Evolutionary conservation across 768 basidiomycete genomes (phyloP), one percentile per base, ranked within the genome.

Genomic region (Lyophyllum semitale): DNA sequence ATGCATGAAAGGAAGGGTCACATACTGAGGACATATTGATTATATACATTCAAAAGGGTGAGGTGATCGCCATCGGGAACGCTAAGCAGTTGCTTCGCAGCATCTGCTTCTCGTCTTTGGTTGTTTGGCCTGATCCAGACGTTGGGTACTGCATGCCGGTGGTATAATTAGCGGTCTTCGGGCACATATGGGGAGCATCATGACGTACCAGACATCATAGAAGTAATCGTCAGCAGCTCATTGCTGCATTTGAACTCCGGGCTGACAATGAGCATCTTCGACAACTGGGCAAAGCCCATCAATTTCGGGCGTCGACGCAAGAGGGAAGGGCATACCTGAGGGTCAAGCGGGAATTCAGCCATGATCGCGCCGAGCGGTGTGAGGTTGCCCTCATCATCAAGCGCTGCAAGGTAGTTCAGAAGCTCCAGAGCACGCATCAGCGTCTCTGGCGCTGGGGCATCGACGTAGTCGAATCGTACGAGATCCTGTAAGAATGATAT

Each of bases 341-440:
- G 97, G 70, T 98, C 97, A n/a, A 99, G 81, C 12, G 96, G 97
- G 78, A 98, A 98, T 63, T 98, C 94, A 0, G 97, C 96, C 96
- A 98, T 98, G 57, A 93, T 88, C 33, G 73, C 77, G 4, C 97
- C 97, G 8, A 98, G 75, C 0, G 85, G 72, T 0, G 97, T 98
- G 54, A 99, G 70, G 48, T 93, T 85, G 11, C 97, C 95, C 3
- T 97, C 94, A 62, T 98, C 95, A 65, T 98, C 94, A 57, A 99
- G 76, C 1, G 95, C 96, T 6, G 89, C 85, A 41, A 98, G 80
- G 70, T 87, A 96, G 66, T 98, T 96, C 44, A 99, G 79, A 32
- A 98, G 73, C 69, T 98, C 97, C 50, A 99, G 75, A 9, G 96
- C 96, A 53, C 95, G 87, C 95, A 98, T 97, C 45, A 98, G 81